Base-by-base conservation (phyloP, 108 stramenopile genomes). In the Skeletonema marinoi region DNA sequence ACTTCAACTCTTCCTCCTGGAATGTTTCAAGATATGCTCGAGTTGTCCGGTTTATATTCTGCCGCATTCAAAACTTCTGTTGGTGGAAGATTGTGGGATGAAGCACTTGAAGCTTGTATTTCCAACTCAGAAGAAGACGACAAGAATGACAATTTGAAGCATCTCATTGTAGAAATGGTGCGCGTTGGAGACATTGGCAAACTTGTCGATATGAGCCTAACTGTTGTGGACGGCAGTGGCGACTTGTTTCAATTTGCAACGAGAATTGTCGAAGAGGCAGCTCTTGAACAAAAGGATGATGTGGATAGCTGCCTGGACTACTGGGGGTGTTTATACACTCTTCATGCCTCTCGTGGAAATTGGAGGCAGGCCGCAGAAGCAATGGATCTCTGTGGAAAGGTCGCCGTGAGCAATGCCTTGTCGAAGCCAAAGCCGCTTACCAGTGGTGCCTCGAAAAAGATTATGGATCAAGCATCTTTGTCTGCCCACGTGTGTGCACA, bases 341-440 rank as follows among this genome's bases (percentile, higher is more conserved):
- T 96, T 11, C 87, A 94, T 78, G 82, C 86, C 3, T 92, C 92
- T 16, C 90, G 88, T 63, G 82, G 86, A 48, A 68, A 94, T 46
- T 96, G 93, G 95, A 85, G 83, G 66, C 71, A 87, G 59, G 92
- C 91, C 1, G 88, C 92, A 2, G 78, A 88, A 60, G 86, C 90
- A n/a, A 88, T 93, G 88, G 86, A 92, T 61, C 69, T 90, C 48
- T 88, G 85, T 56, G 94, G 72, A 16, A 84, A 81, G 60, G 54
- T 56, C 21, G 74, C 54, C n/a, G 44, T 70, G 62, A 39, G 41
- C 39, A 48, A 54, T 35, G 44, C 46, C 39, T 62, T 58, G 56
- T 60, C 38, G 65, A 33, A 32, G 19, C 39, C 50, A 64, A 61
- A 64, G 11, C 42, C 51, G 63, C 48, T 21, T 63, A 72, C 78